Conservation (phyloP, 2,329 filamentous ascomycete genomes). For the Elsinoe arachidis region DNA sequence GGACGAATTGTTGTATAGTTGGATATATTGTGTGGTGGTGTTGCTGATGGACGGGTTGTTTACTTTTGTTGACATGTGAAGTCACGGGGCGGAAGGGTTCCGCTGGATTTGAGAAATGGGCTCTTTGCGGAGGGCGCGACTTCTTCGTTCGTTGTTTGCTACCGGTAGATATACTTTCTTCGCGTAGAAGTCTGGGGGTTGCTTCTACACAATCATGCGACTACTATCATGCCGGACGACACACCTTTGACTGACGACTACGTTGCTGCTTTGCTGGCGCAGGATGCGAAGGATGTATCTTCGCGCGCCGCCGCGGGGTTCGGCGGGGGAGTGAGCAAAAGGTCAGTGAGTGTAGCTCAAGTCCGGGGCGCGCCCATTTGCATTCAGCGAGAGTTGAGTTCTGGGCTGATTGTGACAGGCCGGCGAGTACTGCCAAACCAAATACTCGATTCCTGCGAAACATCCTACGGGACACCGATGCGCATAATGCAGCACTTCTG, state of each 20-base stretch:
- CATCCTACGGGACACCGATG: slow-evolving; percentile 80
- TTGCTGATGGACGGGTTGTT: slow-evolving; percentile 1
- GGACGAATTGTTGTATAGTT: neutral
- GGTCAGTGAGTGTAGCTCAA: slow-evolving; percentile 29
- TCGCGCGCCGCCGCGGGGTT: slow-evolving; percentile 67
- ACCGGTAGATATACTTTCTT: neutral
- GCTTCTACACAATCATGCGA: slow-evolving; percentile 9
- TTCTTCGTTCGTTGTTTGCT: neutral
- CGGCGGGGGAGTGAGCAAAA: slow-evolving; percentile 53
- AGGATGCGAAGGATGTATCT: slow-evolving; percentile 68
- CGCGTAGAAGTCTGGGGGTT: too few relatives aligned
- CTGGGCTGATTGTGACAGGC: neutral
- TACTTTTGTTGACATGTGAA: slow-evolving; percentile 13
- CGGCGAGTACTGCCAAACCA: slow-evolving; percentile 54
- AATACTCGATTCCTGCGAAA: slow-evolving; percentile 85
- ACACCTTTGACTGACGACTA: slow-evolving; percentile 61
- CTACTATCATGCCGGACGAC: slow-evolving; percentile 15
- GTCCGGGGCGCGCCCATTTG: slow-evolving; percentile 17
- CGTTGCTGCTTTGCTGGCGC: slow-evolving; percentile 67
- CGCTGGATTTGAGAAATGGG: neutral
- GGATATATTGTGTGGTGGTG: neutral
- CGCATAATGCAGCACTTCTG: slow-evolving; percentile 77
- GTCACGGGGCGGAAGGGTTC: slow-evolving; percentile 8
- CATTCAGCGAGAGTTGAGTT: too few relatives aligned
- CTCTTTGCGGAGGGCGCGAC: neutral